Evolutionary conservation across 2,329 filamentous ascomycete species (phyloP).

Genomic region (Phialocephala subalpina): DNA sequence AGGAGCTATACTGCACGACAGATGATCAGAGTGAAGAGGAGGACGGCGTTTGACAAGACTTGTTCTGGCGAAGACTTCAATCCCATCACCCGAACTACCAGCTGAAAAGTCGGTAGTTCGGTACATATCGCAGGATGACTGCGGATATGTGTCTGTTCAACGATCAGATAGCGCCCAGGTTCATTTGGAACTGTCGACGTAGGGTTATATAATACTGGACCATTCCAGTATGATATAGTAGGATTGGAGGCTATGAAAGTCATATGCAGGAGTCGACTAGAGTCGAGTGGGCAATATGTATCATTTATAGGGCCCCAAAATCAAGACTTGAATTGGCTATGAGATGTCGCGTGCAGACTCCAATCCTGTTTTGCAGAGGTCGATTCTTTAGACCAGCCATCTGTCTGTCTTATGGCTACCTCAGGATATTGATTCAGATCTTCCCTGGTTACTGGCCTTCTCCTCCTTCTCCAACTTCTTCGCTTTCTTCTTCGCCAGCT

Average conservation of each 20-base stretch:
- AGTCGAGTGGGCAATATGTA: neutral
- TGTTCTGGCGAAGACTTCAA: slow-evolving; percentile 16
- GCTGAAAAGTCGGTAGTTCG: slow-evolving; percentile 12
- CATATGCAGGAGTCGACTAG: slow-evolving; percentile 1
- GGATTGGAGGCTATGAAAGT: neutral
- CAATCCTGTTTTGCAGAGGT: too few species aligned
- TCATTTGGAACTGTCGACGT: neutral
- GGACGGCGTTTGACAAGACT: slow-evolving; percentile 6
- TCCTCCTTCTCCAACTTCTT: too few species aligned
- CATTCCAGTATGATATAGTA: neutral
- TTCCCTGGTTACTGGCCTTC: too few species aligned
- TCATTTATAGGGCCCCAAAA: neutral
- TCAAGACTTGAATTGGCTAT: too few species aligned
- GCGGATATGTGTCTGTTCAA: slow-evolving; percentile 3
- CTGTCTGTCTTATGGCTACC: too few species aligned
- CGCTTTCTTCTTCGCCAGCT: neutral
- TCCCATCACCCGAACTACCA: slow-evolving; percentile 12
- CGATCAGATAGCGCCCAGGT: neutral
- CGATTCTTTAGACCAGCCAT: too few species aligned
- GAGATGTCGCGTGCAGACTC: too few species aligned
- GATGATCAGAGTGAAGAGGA: slow-evolving; percentile 10
- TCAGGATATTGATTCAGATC: too few species aligned
- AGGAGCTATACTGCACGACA: slow-evolving; percentile 8
- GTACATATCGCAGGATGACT: slow-evolving; percentile 10
- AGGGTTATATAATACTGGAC: neutral